phyloP scores from a whole-genome alignment of 2,329 filamentous ascomycete genomes.

The Acephala macrosclerotiorum region DNA sequence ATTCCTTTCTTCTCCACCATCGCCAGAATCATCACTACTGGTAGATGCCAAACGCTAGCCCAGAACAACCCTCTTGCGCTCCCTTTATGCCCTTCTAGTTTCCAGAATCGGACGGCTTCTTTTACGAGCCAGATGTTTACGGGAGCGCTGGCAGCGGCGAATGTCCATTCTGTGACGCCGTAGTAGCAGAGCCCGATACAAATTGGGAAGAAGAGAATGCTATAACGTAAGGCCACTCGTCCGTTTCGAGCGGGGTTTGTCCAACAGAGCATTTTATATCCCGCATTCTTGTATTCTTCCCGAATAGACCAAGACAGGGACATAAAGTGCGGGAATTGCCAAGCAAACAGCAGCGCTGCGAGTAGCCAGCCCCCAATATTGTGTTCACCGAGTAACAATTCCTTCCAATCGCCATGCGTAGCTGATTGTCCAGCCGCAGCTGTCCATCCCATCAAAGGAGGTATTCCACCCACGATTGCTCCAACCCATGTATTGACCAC shows the following conservation, averaged over 20 bases:
- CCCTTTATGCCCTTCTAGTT: conserved; percentile 77
- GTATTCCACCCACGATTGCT: conserved; percentile 90
- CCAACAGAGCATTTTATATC: conserved; percentile 81
- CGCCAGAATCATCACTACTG: conserved; percentile 86
- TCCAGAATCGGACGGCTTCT: conserved; percentile 85
- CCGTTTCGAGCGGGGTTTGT: conserved; percentile 85
- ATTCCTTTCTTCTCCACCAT: conserved; percentile 94
- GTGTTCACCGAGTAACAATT: conserved; percentile 76
- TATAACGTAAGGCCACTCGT: conserved; percentile 88
- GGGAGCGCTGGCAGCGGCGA: conserved; percentile 79
- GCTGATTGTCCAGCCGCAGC: conserved; percentile 91
- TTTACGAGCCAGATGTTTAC: conserved; percentile 87
- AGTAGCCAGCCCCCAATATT: conserved; percentile 87
- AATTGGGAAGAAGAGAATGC: conserved; percentile 83
- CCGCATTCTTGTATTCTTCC: conserved; percentile 82
- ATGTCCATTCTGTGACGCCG: conserved; percentile 86
- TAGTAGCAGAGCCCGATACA: conserved; percentile 81
- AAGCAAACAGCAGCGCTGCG: conserved; percentile 84
- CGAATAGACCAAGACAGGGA: conserved; percentile 87
- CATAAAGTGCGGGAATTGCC: conserved; percentile 99
- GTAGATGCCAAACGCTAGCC: conserved; percentile 97
- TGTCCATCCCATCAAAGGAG: conserved; percentile 97
- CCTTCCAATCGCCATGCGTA: conserved; percentile 76
- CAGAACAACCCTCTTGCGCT: conserved; percentile 89
- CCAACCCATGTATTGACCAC: conserved; percentile 95